These are phyloP conservation scores for Annulohypoxylon bovei DNA, from an alignment of 495 filamentous ascomycete genomes.

Conservation along the genomic window DNA sequence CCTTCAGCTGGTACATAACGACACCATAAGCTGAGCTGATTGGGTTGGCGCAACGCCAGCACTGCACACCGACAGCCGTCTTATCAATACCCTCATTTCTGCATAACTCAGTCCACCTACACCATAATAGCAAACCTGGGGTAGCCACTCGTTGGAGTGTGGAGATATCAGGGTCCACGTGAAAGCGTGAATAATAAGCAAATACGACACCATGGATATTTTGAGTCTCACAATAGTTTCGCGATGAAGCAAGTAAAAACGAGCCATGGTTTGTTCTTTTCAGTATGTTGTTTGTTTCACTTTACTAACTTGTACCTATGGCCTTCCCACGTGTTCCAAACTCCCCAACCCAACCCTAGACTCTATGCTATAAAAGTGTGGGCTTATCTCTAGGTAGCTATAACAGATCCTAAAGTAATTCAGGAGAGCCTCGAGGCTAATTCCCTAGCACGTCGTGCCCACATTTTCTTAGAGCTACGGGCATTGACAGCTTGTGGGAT, in stretches of 20 bases:
- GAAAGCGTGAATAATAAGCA: background rate
- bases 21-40: background rate
- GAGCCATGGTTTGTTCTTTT: background rate
- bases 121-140: background rate
- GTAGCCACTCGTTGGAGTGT: background rate
- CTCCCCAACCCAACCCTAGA: background rate
- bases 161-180: background rate
- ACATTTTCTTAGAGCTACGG: constrained; percentile 1
- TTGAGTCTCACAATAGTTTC: background rate
- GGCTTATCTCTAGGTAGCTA: too few relatives aligned
- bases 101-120: background rate
- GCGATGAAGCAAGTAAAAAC: too few relatives aligned
- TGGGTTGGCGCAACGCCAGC: background rate
- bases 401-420: background rate
- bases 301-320: background rate
- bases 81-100: constrained; percentile 15
- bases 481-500: constrained; percentile 34
- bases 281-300: background rate
- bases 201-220: background rate
- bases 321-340: background rate
- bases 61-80: constrained; percentile 34
- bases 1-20: background rate
- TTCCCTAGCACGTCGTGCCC: constrained; percentile 9
- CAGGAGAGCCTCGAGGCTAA: background rate
- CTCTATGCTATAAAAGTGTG: background rate